These are phyloP conservation scores for Apiospora marii DNA, from an alignment of 2,329 filamentous ascomycete species.

Conservation along the genomic window DNA sequence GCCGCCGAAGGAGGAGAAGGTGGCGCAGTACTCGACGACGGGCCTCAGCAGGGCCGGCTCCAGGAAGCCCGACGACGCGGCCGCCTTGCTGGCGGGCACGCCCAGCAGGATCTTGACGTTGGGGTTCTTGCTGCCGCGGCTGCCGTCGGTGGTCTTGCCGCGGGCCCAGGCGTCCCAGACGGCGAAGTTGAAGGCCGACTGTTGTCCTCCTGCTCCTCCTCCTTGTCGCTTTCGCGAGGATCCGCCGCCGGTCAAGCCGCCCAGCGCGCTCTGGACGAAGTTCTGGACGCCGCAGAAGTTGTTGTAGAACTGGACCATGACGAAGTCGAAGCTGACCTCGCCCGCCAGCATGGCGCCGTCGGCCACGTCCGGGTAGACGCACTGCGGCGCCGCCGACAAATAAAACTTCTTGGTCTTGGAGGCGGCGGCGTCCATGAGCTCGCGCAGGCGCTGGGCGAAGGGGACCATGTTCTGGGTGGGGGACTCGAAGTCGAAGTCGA, in stretches of 20 bases:
- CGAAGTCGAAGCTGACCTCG: conserved; percentile 63
- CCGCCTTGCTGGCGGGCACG: conserved; percentile 59
- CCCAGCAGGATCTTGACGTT: conserved; percentile 69
- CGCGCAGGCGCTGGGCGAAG: conserved; percentile 66
- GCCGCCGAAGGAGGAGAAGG: conserved; percentile 68
- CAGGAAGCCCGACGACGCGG: conserved; percentile 65
- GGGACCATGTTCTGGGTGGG: conserved; percentile 64
- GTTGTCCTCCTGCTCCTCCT: conserved; percentile 35
- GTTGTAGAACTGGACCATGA: conserved; percentile 75
- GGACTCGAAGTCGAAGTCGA: conserved; percentile 79
- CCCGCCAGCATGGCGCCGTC: conserved; percentile 62
- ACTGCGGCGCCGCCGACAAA: conserved; percentile 74
- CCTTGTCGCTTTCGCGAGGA: neutral
- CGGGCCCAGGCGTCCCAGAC: conserved; percentile 73
- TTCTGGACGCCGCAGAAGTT: conserved; percentile 69
- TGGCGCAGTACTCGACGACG: conserved; percentile 59
- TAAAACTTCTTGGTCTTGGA: conserved; percentile 58
- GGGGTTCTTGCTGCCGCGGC: conserved; percentile 57
- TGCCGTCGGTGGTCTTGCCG: conserved; percentile 39
- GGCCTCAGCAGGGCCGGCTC: conserved; percentile 52
- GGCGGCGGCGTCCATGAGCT: conserved; percentile 34
- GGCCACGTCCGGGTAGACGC: conserved; percentile 68
- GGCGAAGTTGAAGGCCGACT: conserved; percentile 67
- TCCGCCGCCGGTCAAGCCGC: neutral
- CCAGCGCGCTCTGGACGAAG: conserved; percentile 51